These are phyloP conservation scores for Zarea fungicola DNA, from an alignment of 2,329 filamentous ascomycete species.

Conservation along the genomic window DNA sequence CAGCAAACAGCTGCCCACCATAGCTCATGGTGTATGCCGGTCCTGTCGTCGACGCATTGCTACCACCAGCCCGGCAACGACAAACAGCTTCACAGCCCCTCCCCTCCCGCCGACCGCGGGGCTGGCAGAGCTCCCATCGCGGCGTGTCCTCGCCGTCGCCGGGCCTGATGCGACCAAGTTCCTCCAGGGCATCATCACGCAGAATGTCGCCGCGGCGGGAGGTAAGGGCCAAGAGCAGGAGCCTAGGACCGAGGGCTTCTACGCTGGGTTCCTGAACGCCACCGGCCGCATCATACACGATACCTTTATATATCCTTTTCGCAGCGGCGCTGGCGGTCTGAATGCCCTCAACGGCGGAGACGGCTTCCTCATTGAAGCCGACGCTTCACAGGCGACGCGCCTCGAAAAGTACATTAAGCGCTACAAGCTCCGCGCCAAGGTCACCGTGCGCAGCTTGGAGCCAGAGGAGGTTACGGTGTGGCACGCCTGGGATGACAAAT, in stretches of 20 bases:
- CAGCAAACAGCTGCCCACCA: no score
- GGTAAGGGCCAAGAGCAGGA: conserved; percentile 21
- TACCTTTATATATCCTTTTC: conserved; percentile 76
- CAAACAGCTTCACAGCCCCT: no score
- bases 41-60: conserved; percentile 29
- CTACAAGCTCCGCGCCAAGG: conserved; percentile 80
- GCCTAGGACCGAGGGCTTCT: conserved; percentile 52
- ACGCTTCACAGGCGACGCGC: conserved; percentile 56
- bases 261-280: conserved; percentile 81
- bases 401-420: conserved; percentile 71
- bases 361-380: conserved; percentile 72
- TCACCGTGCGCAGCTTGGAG: conserved; percentile 62
- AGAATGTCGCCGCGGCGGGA: conserved; percentile 36
- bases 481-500: conserved; percentile 64
- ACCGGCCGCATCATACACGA: conserved; percentile 81
- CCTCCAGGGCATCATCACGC: conserved; percentile 82
- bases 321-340: conserved; percentile 19
- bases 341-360: conserved; percentile 21
- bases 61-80: conserved; percentile 17
- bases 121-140: conserved; percentile 59
- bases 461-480: conserved; percentile 63
- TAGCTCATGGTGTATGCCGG: conserved; percentile 26
- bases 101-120: conserved; percentile 40
- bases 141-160: conserved; percentile 71
- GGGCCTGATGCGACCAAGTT: conserved; percentile 78